Base-by-base conservation (phyloP, 164 flowering plant species). In the Tetracentron sinense region DNA sequence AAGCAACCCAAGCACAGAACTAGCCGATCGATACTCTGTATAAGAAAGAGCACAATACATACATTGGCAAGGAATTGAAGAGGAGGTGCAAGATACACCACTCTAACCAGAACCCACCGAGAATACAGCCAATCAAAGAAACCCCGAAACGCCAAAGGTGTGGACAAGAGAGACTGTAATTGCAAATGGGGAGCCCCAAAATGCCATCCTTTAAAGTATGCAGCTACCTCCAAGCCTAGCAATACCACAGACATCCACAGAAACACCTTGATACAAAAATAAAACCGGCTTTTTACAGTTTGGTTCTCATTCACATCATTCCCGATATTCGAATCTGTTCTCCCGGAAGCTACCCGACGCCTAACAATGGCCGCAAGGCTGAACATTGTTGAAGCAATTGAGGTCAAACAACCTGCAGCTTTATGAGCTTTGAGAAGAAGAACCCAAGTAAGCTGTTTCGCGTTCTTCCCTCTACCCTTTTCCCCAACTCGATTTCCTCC, bases 391-490 rank as follows among this genome's bases (percentile, higher is more conserved):
- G 87, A 58, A 60, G 81, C 97, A 14, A 91, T 75, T 54, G 89
- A 94, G 47, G 99, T 73, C 0, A 91, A 67, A 62, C 97, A 94
- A 1, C 97, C 97, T 35, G 97, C 97, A 58, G 98, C 98, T 25
- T 77, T 74, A 76, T 94, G 96, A 59, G 98, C 98, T 63, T 82
- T 89, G 25, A 94, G 79, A 65, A 94, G 87, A 38, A 94, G 86
- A 27, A 94, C 97, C 97, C 97, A 91, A 0, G 99, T 94, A 67
- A 94, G 83, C 76, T 94, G 99, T 72, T 83, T 89, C 33, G 99
- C 99, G 72, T 94, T 94, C 57, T 85, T 89, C 54, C 85, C 80
- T 35, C 96, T 75, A 11, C 73, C 74, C 52, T 77, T 80, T 25
- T 82, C 76, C 10, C 74, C 20, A 17, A n/a, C 47, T 35, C 15